Evolutionary conservation across 2,329 filamentous ascomycete species (phyloP).

Genomic region (Periconia macrospinosa): DNA sequence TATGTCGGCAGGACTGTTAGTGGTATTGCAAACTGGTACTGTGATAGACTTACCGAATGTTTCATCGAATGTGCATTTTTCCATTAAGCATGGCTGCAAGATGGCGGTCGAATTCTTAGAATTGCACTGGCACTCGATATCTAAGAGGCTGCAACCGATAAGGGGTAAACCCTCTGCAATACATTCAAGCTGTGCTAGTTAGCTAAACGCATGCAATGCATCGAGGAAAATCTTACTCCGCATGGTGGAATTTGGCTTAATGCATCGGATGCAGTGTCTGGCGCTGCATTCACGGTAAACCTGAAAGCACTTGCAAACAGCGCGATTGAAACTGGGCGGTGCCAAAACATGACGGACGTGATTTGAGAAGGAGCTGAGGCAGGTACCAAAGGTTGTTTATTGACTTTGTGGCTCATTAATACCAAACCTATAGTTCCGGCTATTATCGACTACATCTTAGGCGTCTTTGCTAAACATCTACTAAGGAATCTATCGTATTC

Average conservation of each 20-base stretch:
- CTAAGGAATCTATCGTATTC: not conserved
- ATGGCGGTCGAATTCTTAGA: not conserved
- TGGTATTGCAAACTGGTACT: not conserved
- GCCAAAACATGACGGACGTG: not conserved
- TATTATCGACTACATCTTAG: not conserved
- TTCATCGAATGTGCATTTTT: not conserved
- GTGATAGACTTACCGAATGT: not conserved
- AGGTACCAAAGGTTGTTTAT: not conserved
- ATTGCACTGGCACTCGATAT: slow-evolving; percentile 1
- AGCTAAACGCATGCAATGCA: not conserved
- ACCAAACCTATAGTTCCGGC: not conserved
- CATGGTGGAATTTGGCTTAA: not conserved
- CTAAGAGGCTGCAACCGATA: not conserved
- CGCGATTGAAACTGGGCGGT: not conserved
- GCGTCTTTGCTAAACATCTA: not conserved
- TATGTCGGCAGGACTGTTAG: not conserved
- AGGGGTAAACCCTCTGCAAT: not conserved
- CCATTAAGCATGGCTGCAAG: not conserved
- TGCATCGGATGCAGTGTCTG: not conserved
- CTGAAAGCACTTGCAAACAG: not conserved
- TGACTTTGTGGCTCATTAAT: not conserved
- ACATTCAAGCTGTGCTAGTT: not conserved
- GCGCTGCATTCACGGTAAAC: not conserved
- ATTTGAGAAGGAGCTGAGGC: not conserved
- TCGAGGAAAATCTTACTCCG: not conserved